Evolutionary conservation across 345 rosid genomes (phyloP), one percentile per base, ranked within the genome.

Genomic region (Stellera chamaejasme): DNA sequence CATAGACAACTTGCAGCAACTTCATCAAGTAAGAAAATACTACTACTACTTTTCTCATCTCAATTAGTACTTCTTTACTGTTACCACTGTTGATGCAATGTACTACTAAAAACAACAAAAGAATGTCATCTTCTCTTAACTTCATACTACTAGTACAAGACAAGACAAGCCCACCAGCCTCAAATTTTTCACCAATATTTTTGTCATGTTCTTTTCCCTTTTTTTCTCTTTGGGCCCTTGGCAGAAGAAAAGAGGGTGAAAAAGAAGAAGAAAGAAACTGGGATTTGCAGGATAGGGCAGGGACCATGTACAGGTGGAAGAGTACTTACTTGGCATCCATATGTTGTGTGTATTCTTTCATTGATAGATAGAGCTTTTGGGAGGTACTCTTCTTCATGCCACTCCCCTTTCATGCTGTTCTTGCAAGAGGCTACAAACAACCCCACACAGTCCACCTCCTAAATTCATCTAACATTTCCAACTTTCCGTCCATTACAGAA

Each of bases 281-380:
- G 48, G 66, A 58, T 50, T 61, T 48, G n/a, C 47, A 72, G 52
- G 63, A 55, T 45, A 26, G 39, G 10, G 49, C 39, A 65, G 81
- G 82, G 78, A 66, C 75, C 81, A 74, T 66, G 27, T 61, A 59
- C 71, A 72, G 72, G 65, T 63, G 66, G 66, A 69, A 58, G 56
- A 70, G 67, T 55, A 62, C 63, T 79, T 55, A 62, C 63, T 79
- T 64, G 55, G 79, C 51, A 61, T 75, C 69, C 62, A 50, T 70
- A 32, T 65, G 44, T 32, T 64, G 48, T 61, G 46, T 64, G 66
- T 41, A 65, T 63, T 69, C 76, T 72, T 70, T 72, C 59, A 62
- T 63, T 71, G 63, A 67, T 66, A 69, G 63, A 67, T 66, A 69
- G 65, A 71, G 65, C 63, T 55, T 25, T 50, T 47, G 39, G 39